Percentiles rank a stretch among this genome's conserved stretches.
Evolutionary conservation across 1,139 yeast species (phyloP).

Genomic region (Ogataea hybrid): DNA sequence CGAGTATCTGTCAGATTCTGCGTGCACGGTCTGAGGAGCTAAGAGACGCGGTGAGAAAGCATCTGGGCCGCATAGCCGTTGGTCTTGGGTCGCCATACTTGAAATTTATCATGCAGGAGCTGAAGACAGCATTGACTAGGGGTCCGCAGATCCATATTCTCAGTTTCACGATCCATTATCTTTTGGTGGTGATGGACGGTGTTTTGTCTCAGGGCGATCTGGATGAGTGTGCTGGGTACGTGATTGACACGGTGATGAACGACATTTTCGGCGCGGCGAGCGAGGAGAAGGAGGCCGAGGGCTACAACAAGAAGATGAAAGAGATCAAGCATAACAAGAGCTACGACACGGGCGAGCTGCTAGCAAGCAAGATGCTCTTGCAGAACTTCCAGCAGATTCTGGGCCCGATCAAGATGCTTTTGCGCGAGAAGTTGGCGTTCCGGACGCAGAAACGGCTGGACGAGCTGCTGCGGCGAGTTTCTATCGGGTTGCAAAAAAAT

Average conservation of each 20-base stretch:
- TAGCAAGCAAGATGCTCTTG: conserved; percentile 66
- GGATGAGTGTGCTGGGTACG: conserved; percentile 60
- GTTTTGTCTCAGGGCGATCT: conserved; percentile 65
- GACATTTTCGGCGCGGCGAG: conserved; percentile 93
- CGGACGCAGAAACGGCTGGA: conserved; percentile 75
- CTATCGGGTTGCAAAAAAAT: conserved; percentile 76
- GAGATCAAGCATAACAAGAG: conserved; percentile 91
- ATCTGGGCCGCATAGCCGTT: conserved; percentile 62
- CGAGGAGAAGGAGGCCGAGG: conserved; percentile 93
- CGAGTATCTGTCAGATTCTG: conserved; percentile 83
- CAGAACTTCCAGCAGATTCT: conserved; percentile 58
- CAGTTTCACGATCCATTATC: conserved; percentile 79
- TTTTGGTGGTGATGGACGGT: conserved; percentile 53
- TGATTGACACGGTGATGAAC: conserved; percentile 81
- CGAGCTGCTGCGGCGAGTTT: conserved; percentile 71
- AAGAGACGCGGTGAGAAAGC: conserved; percentile 82
- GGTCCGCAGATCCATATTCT: conserved; percentile 95
- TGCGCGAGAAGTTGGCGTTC: conserved; percentile 62
- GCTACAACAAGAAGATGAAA: conserved; percentile 80
- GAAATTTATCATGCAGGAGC: conserved; percentile 70
- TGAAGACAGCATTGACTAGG: conserved; percentile 73
- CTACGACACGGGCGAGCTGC: conserved; percentile 79
- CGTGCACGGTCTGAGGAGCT: conserved; percentile 85
- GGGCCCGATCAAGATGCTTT: conserved; percentile 65
- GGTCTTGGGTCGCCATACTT: conserved; percentile 74